Conservation (phyloP, 306 rosid species). For the Adenanthera pavonina region DNA sequence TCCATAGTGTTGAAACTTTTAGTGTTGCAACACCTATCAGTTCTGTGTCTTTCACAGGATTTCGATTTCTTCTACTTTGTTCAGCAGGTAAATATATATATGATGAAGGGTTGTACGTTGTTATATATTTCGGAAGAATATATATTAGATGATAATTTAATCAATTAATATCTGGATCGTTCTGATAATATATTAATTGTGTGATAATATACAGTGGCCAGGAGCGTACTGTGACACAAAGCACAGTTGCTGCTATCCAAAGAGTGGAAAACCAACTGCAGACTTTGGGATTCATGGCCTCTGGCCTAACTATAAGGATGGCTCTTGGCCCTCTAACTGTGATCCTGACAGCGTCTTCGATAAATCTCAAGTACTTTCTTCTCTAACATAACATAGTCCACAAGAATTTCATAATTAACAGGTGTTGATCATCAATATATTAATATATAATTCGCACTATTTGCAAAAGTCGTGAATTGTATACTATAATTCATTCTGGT, state of each 20-base stretch:
- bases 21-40: slow-evolving; percentile 39
- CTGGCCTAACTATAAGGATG: slow-evolving; percentile 62
- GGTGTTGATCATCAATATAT: too few relatives aligned
- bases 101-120: slow-evolving; percentile 38
- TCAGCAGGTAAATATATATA: slow-evolving; percentile 64
- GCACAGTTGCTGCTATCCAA: slow-evolving; percentile 54
- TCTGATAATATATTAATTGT: too few relatives aligned
- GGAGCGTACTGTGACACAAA: slow-evolving; percentile 64
- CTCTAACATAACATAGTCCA: not conserved
- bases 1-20: slow-evolving; percentile 50
- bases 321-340: slow-evolving; percentile 58
- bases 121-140: not conserved
- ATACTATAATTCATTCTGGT: too few relatives aligned
- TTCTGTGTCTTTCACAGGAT: slow-evolving; percentile 54
- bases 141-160: too few relatives aligned
- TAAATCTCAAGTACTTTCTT: slow-evolving; percentile 59
- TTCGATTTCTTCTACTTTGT: slow-evolving; percentile 92
- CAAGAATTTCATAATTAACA: too few relatives aligned
- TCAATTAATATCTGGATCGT: too few relatives aligned
- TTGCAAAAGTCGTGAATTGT: too few relatives aligned
- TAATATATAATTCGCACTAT: too few relatives aligned
- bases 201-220: slow-evolving; percentile 57
- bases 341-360: slow-evolving; percentile 73
- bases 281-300: slow-evolving; percentile 65
- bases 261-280: slow-evolving; percentile 56